Percentiles rank a stretch among this genome's conserved stretches.
Conservation (phyloP, 1,284 basidiomycete genomes). For the Moesziomyces sp. region DNA sequence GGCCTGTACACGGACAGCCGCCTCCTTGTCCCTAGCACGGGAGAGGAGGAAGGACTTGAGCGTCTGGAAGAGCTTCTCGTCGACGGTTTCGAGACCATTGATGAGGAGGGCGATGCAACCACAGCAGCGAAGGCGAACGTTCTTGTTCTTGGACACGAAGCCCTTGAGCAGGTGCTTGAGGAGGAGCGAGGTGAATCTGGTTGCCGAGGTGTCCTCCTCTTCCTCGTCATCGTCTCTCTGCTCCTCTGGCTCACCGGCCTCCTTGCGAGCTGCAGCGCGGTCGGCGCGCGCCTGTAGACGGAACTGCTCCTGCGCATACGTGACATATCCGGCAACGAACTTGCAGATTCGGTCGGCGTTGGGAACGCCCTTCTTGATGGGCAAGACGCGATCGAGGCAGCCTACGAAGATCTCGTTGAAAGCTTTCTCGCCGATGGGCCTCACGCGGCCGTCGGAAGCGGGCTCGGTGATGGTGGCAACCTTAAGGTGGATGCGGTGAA, state of each 20-base stretch:
- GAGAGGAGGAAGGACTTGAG: slow-evolving; percentile 80
- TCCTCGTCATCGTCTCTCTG: slow-evolving; percentile 71
- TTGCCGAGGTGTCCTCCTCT: slow-evolving; percentile 77
- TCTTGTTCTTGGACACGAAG: slow-evolving; percentile 89
- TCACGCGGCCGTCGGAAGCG: slow-evolving; percentile 23
- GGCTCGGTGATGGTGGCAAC: slow-evolving; percentile 74
- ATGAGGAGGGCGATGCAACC: slow-evolving; percentile 74
- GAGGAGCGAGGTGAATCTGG: slow-evolving; percentile 78
- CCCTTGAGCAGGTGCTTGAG: slow-evolving; percentile 84
- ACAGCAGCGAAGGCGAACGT: slow-evolving; percentile 82
- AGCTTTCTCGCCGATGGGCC: slow-evolving; percentile 76
- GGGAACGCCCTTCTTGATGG: slow-evolving; percentile 83
- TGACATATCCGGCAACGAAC: slow-evolving; percentile 85
- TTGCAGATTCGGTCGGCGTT: slow-evolving; percentile 84
- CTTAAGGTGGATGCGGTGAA: slow-evolving; percentile 83
- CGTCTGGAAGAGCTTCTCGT: slow-evolving; percentile 81
- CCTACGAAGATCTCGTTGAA: slow-evolving; percentile 75
- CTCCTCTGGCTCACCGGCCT: slow-evolving; percentile 55
- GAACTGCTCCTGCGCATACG: slow-evolving; percentile 69
- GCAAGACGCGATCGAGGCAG: slow-evolving; percentile 79
- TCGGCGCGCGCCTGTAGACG: slow-evolving; percentile 42
- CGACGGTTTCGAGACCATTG: slow-evolving; percentile 66
- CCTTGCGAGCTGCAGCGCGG: slow-evolving; percentile 12
- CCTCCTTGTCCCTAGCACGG: slow-evolving; percentile 86
- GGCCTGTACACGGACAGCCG: slow-evolving; percentile 83